Base-by-base conservation (phyloP, 2,329 filamentous ascomycete genomes). In the Penicillium hordei region DNA sequence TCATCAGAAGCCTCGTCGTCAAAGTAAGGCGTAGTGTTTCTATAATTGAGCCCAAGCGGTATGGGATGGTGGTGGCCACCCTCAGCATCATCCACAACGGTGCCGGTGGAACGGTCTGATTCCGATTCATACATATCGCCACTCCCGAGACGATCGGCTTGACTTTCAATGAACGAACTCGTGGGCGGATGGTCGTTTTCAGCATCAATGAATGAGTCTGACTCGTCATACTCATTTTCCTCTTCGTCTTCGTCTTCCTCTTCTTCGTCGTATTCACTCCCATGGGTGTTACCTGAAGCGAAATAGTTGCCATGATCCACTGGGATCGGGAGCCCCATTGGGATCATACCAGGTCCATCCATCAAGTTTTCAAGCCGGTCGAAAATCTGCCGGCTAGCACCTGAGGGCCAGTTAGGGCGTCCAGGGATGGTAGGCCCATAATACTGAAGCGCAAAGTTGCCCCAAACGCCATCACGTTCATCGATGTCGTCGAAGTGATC, bases 201-300 rank as follows among this genome's bases (percentile, higher is more conserved):
- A 23, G 75, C 69, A 43, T 73, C 71, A 52, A 74, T 74, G 45
- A 74, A 75, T 8, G 71, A 72, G 52, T 71, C 71, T 65, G 66
- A 67, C 29, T 75, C 70, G 29, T 65, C 65, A 45, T 72, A 68
- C n/a, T 72, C 68, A 13, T 61, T 60, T 27, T 67, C 62, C 8
- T 68, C 69, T 12, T 72, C 70, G 15, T 63, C 58, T 3, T 68
- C 67, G 3, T 60, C 52, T n/a, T 57, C 55, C 15, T 52, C 53
- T 17, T 52, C 69, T 23, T 64, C 60, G 9, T 68, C 67, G 17
- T 66, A 64, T 43, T 67, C 63, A 29, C 59, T 44, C 8, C 50
- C 55, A 36, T 52, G 48, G 25, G 60, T 55, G 17, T 64, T 48
- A 15, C 39, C 27, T 13, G 51, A 49, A 29, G 19, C 15, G 33